Evolutionary conservation across 129 eudicot genomes (phyloP).

Genomic region (Saposhnikovia divaricata): DNA sequence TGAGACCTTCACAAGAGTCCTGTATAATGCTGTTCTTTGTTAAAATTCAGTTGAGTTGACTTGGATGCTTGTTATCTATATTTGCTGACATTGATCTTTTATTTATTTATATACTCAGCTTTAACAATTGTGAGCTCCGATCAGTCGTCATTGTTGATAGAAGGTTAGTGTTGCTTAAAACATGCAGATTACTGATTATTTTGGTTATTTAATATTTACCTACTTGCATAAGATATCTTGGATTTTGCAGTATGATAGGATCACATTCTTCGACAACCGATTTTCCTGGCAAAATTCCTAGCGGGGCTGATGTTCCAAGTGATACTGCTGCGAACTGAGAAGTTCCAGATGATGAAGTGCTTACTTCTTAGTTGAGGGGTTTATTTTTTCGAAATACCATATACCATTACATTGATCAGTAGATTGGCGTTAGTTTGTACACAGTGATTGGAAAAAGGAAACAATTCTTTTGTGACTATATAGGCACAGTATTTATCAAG

Average conservation of each 20-base stretch:
- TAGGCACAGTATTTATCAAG: too few relatives aligned
- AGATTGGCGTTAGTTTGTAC: too few relatives aligned
- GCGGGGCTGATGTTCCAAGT: slow-evolving; percentile 60
- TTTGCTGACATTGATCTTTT: background rate
- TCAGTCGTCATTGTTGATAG: slow-evolving; percentile 68
- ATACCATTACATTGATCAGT: too few relatives aligned
- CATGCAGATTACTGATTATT: background rate
- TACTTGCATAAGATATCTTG: background rate
- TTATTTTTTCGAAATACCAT: too few relatives aligned
- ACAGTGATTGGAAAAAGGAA: too few relatives aligned
- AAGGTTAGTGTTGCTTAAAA: slow-evolving; percentile 32
- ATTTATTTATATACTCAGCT: slow-evolving; percentile 32
- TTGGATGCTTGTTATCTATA: background rate
- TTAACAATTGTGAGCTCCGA: slow-evolving; percentile 85
- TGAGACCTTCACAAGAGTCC: background rate
- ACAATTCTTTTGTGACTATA: too few relatives aligned
- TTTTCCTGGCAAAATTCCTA: slow-evolving; percentile 69
- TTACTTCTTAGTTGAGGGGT: background rate
- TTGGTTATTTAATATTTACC: too few relatives aligned
- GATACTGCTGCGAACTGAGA: slow-evolving; percentile 25
- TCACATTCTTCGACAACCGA: slow-evolving; percentile 50
- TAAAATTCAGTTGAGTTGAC: background rate
- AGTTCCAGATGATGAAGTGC: background rate
- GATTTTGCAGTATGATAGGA: slow-evolving; percentile 45
- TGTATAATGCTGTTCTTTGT: background rate